These are phyloP conservation scores for Chloris gayana DNA, from an alignment of 176 grass and related monocot species.

Conservation along the genomic window DNA sequence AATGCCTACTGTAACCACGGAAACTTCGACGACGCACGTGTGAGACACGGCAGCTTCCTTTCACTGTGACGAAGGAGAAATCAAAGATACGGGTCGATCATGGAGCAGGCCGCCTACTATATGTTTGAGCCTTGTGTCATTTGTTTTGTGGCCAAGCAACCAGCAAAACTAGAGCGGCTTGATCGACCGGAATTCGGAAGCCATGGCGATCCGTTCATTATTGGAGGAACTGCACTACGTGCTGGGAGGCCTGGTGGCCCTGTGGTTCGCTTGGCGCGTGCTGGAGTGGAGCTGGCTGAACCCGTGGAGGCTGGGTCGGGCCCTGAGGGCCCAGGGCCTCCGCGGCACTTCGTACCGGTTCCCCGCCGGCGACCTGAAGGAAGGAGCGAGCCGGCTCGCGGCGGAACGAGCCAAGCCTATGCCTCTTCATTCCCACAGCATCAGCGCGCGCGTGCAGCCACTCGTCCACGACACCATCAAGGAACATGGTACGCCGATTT, in stretches of 20 bases:
- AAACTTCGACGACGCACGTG: neutral
- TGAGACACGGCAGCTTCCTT: neutral
- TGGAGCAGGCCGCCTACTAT: neutral
- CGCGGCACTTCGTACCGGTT: conserved; percentile 24
- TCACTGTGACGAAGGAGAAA: neutral
- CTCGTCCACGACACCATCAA: neutral
- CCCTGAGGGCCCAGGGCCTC: conserved; percentile 19
- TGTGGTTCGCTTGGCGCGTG: neutral
- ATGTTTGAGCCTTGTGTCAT: neutral
- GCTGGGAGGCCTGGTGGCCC: neutral
- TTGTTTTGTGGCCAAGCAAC: neutral
- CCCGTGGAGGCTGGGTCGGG: conserved; percentile 9
- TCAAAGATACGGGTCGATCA: neutral
- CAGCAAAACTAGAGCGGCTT: neutral
- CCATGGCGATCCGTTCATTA: neutral
- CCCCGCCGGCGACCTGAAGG: conserved; percentile 14
- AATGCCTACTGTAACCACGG: neutral
- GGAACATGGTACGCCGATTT: conserved; percentile 3
- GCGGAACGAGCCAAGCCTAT: conserved; percentile 20
- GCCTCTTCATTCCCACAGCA: neutral
- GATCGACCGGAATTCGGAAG: neutral
- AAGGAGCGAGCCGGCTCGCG: neutral
- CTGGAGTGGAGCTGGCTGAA: conserved; percentile 14
- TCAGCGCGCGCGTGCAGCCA: neutral
- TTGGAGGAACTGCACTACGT: neutral